Evolutionary conservation across 805 yeast species (phyloP).

Genomic region (Metschnikowia dekortorum): DNA sequence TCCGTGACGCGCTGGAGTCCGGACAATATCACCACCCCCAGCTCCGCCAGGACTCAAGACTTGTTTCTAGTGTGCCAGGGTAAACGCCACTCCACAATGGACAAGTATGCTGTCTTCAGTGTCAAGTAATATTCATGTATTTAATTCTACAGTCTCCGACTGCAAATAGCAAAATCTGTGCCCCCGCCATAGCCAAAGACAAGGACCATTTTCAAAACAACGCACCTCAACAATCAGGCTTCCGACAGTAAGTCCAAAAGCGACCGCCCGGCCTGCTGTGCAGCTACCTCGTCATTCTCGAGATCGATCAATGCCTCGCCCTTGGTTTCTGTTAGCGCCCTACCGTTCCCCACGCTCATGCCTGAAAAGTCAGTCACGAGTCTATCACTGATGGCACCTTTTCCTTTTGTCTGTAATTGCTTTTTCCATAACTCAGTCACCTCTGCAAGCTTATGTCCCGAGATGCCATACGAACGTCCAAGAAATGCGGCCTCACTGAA

Average conservation of each 20-base stretch:
- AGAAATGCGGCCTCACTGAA: slow-evolving; percentile 82
- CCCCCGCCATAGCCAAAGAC: not conserved
- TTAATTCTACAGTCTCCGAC: not conserved
- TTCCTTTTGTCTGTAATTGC: slow-evolving; percentile 46
- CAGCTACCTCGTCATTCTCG: slow-evolving; percentile 7
- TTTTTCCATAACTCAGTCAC: slow-evolving; percentile 67
- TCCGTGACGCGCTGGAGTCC: slow-evolving; percentile 20
- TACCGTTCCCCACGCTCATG: slow-evolving; percentile 16
- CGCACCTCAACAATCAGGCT: not conserved
- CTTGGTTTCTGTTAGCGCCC: slow-evolving; percentile 1
- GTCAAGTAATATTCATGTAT: slow-evolving; percentile 4
- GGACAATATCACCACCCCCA: slow-evolving; percentile 3
- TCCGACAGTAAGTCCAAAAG: slow-evolving; percentile 6
- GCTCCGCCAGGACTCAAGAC: slow-evolving; percentile 14
- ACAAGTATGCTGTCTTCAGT: slow-evolving; percentile 14
- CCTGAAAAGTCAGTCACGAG: slow-evolving; percentile 40
- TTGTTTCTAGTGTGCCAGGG: slow-evolving; percentile 27
- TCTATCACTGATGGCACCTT: slow-evolving; percentile 57
- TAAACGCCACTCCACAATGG: slow-evolving; percentile 7
- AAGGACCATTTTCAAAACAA: too few relatives aligned
- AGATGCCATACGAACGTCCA: slow-evolving; percentile 60
- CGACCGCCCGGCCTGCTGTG: slow-evolving; percentile 6
- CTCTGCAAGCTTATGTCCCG: slow-evolving; percentile 37
- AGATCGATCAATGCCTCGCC: slow-evolving; percentile 18
- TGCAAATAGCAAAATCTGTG: not conserved